These are phyloP conservation scores for Suillus fuscotomentosus DNA, from an alignment of 768 basidiomycete species.

Conservation along the genomic window DNA sequence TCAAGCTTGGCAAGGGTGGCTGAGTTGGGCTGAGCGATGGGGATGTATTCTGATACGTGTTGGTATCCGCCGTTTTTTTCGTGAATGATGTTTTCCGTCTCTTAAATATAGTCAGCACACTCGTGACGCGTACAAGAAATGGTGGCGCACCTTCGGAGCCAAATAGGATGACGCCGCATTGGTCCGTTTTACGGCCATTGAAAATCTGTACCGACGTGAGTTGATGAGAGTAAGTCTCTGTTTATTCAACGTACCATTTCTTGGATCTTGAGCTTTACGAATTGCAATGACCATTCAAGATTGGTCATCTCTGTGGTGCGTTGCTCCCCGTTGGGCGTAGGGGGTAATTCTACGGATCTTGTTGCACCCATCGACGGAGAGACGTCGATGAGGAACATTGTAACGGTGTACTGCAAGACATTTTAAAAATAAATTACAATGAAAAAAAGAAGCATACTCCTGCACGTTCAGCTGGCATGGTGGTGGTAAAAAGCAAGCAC, in stretches of 20 bases:
- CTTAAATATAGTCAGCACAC: constrained; percentile 30
- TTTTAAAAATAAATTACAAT: constrained; percentile 11
- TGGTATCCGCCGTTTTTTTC: constrained; percentile 68
- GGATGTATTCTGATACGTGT: constrained; percentile 67
- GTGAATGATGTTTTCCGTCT: constrained; percentile 66
- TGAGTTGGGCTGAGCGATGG: constrained; percentile 64
- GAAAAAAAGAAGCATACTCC: constrained; percentile 50
- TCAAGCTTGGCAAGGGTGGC: constrained; percentile 66
- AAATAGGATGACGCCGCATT: constrained; percentile 86
- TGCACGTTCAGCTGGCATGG: constrained; percentile 77
- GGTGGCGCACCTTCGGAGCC: constrained; percentile 66
- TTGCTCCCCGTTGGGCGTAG: constrained; percentile 49
- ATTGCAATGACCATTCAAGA: constrained; percentile 81
- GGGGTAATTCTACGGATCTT: constrained; percentile 54
- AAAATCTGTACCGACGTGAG: constrained; percentile 60
- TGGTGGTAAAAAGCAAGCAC: constrained; percentile 17
- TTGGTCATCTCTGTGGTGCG: constrained; percentile 64
- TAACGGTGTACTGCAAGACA: constrained; percentile 67
- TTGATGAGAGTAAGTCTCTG: neutral
- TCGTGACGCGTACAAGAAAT: neutral
- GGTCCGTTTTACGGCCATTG: constrained; percentile 89
- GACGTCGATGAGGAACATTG: constrained; percentile 87
- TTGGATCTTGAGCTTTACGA: constrained; percentile 86
- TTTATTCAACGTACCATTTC: constrained; percentile 56
- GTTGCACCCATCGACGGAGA: constrained; percentile 81